Base-by-base conservation (phyloP, 1,284 basidiomycete genomes). In the Ceratobasidium sp. region DNA sequence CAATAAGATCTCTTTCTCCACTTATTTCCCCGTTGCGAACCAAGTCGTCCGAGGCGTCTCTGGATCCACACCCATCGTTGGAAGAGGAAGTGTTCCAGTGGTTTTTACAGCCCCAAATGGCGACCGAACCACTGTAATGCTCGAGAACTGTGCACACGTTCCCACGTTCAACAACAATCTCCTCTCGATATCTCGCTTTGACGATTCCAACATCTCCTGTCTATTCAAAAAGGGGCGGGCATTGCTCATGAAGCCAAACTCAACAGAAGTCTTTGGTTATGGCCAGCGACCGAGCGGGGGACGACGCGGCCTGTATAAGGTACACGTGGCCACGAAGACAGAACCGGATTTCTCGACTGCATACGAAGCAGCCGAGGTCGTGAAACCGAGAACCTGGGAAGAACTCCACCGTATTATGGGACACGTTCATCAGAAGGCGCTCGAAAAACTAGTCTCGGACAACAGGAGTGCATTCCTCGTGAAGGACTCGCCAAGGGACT, bases 51-150 rank as follows among this genome's bases (percentile, higher is more conserved):
- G 31, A 6, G 31, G 31, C 6, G 31, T 34, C 31, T 2, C 31
- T 2, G 31, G 31, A 24, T 31, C 27, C 0, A 31, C 27, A 0
- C 54, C 54, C 2, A 56, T 56, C 29, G 8, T 29, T 8, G 54
- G 54, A 27, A 27, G 54, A 56, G 54, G 54, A 29, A 24, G 31
- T 29, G 54, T 56, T 16, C 54, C 54, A 16, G 54, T 56, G 7
- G 29, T 56, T 1, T 53, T 53, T 19, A 56, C 4, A 4, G 11
- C 7, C 2, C 54, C 0, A 3, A 29, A 29, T 1, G 9, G 13
- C 22, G 22, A 9, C 1, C 29, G 6, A 1, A 56, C 14, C 14
- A 54, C 22, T 2, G 22, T 31, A 9, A 0, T 27, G 24, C 27
- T 56, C 7, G 3, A 29, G 24, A 31, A 56, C 27, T 56, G 54